A percentile compares a stretch with the other conserved stretches of the same genome.
Evolutionary conservation across 2,329 filamentous ascomycete species (phyloP).

Genomic region (Alternaria sp.): DNA sequence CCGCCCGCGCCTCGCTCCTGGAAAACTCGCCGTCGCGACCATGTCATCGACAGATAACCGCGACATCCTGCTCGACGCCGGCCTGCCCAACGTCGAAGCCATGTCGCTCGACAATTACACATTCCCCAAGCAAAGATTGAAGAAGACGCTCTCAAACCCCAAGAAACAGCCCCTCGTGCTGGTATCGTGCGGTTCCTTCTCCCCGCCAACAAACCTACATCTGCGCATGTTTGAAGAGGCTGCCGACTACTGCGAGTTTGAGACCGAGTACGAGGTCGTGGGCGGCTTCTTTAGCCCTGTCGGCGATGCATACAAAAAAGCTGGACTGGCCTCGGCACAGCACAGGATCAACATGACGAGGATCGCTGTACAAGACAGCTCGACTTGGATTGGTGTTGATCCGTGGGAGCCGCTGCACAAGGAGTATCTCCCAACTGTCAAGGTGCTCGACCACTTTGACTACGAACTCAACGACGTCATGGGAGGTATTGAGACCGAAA

Average conservation of each 20-base stretch:
- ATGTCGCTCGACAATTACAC: conserved; percentile 61
- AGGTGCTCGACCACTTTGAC: conserved; percentile 90
- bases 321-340: conserved; percentile 74
- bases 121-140: conserved; percentile 69
- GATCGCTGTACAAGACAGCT: conserved; percentile 76
- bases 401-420: conserved; percentile 79
- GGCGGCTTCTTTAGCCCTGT: conserved; percentile 87
- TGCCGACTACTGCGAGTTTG: conserved; percentile 76
- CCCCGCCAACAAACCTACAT: conserved; percentile 77
- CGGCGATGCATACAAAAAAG: conserved; percentile 79
- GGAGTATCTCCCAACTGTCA: conserved; percentile 86
- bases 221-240: conserved; percentile 91
- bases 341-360: conserved; percentile 87
- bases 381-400: conserved; percentile 51
- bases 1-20: conserved; percentile 12
- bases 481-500: conserved; percentile 74
- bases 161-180: conserved; percentile 70
- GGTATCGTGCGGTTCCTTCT: conserved; percentile 75
- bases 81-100: conserved; percentile 37
- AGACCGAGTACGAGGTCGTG: conserved; percentile 79
- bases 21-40: conserved; percentile 15
- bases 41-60: conserved; percentile 38
- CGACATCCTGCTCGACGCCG: conserved; percentile 35
- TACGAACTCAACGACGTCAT: conserved; percentile 84
- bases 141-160: conserved; percentile 63